Evolutionary conservation across 495 filamentous ascomycete genomes (phyloP), one percentile per base, ranked within the genome.

Genomic region (Penicillium robsamsonii): DNA sequence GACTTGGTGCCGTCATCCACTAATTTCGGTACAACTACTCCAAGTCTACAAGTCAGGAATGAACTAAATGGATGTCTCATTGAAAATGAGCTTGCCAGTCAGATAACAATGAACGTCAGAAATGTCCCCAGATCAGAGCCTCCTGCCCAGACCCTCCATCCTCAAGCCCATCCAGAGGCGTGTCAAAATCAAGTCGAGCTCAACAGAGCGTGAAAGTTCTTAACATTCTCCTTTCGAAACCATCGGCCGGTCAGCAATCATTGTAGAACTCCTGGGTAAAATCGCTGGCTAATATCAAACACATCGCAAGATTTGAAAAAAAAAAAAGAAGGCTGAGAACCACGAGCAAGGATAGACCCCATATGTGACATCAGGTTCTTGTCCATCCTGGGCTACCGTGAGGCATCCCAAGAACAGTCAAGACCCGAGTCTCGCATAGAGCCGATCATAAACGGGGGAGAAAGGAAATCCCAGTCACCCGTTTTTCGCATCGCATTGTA

Each of bases 121-220:
- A 27, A 13, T 22, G 4, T n/a, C n/a, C 25, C n/a, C 37, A 52
- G 50, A 20, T 20, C n/a, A 46, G n/a, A 31, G 38, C 50, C 50
- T 52, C 50, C 10, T 52, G 35, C 35, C 48, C 48, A 51, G 48
- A 51, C 48, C 48, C 46, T 30, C 17, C 15, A 17, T 37, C 46
- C 46, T 37, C n/a, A 37, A 11, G 24, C 15, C 6, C 46, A 37
- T 9, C 20, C 33, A 12, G 22, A 38, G 35, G n/a, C n/a, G n/a
- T 6, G n/a, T 38, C n/a, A 38, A 37, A 38, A 38, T 17, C 35
- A 38, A 38, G n/a, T 38, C 33, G 33, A 37, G 13, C 35, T 9
- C 15, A 38, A 17, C 35, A 38, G 35, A 38, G n/a, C 35, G n/a
- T 2, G 15, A 38, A 17, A 17, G 7, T 1, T n/a, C 15, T 17